A percentile compares a stretch with the other conserved stretches of the same genome.
Conservation (phyloP, 2,329 filamentous ascomycete genomes). For the Ampelomyces quisqualis region DNA sequence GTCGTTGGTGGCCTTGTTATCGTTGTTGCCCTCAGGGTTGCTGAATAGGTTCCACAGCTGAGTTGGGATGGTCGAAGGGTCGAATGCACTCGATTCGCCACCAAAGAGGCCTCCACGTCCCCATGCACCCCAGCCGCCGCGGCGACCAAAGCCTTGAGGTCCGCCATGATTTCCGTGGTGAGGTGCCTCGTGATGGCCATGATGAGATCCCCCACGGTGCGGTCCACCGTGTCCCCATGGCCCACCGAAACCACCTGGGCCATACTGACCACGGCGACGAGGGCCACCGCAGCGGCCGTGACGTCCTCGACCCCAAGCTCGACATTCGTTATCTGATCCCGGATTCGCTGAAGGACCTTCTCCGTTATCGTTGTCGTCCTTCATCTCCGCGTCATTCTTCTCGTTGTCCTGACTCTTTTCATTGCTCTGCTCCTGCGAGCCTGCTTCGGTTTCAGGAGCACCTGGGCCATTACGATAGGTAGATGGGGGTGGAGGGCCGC, state of each 20-base stretch:
- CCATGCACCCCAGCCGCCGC: conserved; percentile 32
- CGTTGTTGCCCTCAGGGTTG: conserved; percentile 16
- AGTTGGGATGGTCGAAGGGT: conserved; percentile 33
- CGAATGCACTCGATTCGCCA: conserved; percentile 22
- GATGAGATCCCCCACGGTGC: conserved; percentile 10
- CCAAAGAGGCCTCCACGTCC: conserved; percentile 17
- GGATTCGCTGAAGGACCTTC: conserved; percentile 34
- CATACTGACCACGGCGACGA: conserved; percentile 23
- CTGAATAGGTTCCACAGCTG: conserved; percentile 41
- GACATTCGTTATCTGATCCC: conserved; percentile 30
- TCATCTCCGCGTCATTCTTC: conserved; percentile 18
- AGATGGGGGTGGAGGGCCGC: conserved; percentile 22
- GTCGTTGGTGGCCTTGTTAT: conserved; percentile 17
- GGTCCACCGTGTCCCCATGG: conserved; percentile 19
- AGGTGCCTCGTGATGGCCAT: conserved; percentile 3
- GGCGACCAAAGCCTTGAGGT: conserved; percentile 12
- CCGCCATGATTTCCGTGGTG: conserved; percentile 21
- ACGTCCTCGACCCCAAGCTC: conserved; percentile 14
- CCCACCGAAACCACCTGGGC: conserved; percentile 24
- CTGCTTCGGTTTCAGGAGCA: neutral
- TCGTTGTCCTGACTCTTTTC: conserved; percentile 15
- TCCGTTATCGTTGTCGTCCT: conserved; percentile 25
- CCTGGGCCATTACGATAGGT: neutral
- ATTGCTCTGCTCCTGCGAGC: conserved; percentile 1
- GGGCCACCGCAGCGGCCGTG: conserved; percentile 20